These are phyloP conservation scores for Pyrenula massariospora DNA, from an alignment of 495 filamentous ascomycete genomes.

Conservation along the genomic window DNA sequence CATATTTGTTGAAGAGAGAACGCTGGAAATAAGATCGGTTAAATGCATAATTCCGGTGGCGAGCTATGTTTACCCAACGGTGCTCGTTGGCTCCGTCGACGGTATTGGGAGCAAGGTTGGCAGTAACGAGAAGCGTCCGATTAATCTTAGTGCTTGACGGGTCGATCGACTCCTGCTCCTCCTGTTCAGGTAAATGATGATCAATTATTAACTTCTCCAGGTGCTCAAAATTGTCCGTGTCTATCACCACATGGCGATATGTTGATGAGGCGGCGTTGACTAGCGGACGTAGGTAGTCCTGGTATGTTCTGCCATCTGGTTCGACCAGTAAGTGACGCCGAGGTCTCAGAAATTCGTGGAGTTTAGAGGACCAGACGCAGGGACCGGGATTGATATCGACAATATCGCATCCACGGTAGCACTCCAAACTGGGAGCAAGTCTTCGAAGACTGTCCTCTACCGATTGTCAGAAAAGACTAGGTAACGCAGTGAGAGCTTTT, in stretches of 20 bases:
- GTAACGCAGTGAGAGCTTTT: background rate
- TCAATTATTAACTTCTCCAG: conserved; percentile 33
- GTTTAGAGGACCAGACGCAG: conserved; percentile 61
- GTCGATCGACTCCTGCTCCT: conserved; percentile 9
- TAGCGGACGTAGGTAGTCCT: conserved; percentile 48
- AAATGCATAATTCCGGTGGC: conserved; percentile 18
- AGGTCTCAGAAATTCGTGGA: conserved; percentile 64
- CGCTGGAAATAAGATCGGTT: conserved; percentile 21
- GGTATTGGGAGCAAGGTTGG: conserved; percentile 32
- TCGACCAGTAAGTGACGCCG: conserved; percentile 73
- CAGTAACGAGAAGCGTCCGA: conserved; percentile 54
- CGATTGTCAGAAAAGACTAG: background rate
- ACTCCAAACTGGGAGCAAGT: conserved; percentile 45
- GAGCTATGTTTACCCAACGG: conserved; percentile 14
- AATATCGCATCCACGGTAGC: conserved; percentile 61
- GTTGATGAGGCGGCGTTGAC: conserved; percentile 40
- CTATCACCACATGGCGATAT: conserved; percentile 36
- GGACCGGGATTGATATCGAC: conserved; percentile 74
- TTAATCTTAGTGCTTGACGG: conserved; percentile 32
- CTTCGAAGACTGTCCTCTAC: conserved; percentile 39
- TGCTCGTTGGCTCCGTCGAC: conserved; percentile 21
- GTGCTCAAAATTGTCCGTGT: conserved; percentile 33
- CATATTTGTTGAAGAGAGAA: conserved; percentile 18
- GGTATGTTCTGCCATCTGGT: conserved; percentile 38
- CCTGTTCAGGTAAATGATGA: conserved; percentile 25